phyloP scores from a whole-genome alignment of 2,329 filamentous ascomycete genomes.

The Paraphoma sp. region DNA sequence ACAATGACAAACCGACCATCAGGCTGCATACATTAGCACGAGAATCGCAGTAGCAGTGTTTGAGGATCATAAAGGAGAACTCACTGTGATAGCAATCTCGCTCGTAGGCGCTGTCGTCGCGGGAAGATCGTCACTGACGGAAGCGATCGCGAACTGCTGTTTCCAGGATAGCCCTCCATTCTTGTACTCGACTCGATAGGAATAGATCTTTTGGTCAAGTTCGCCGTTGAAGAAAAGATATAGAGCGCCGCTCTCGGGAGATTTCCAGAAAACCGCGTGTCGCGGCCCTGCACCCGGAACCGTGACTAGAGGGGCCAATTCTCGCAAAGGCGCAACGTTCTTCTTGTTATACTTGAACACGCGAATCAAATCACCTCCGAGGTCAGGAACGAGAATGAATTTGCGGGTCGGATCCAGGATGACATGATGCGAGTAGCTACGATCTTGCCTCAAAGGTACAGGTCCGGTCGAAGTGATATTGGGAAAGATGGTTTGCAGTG shows the following conservation, averaged over 20 bases:
- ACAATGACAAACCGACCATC: constrained; percentile 66
- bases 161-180: constrained; percentile 8
- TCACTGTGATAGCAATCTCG: constrained; percentile 17
- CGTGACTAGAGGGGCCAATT: constrained; percentile 53
- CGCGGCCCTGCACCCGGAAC: constrained; percentile 66
- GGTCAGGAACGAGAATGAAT: constrained; percentile 68
- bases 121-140: constrained; percentile 5
- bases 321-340: constrained; percentile 51
- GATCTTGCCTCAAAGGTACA: constrained; percentile 42
- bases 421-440: constrained; percentile 57
- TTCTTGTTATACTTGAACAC: constrained; percentile 59
- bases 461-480: constrained; percentile 8
- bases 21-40: constrained; percentile 2
- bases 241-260: constrained; percentile 5
- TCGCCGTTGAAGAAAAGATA: constrained; percentile 22
- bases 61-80: constrained; percentile 1
- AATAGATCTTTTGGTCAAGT: constrained; percentile 18
- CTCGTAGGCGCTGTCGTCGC: constrained; percentile 18
- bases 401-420: constrained; percentile 66
- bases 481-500: constrained; percentile 10
- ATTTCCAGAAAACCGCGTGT: constrained; percentile 63
- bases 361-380: constrained; percentile 68
- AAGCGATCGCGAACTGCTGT: constrained; percentile 1
- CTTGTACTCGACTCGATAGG: constrained; percentile 11
- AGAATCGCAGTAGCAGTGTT: not conserved